Evolutionary conservation across 1,284 basidiomycete species (phyloP), one percentile per base, ranked within the genome.

Genomic region (Singerocomus inundabilis): DNA sequence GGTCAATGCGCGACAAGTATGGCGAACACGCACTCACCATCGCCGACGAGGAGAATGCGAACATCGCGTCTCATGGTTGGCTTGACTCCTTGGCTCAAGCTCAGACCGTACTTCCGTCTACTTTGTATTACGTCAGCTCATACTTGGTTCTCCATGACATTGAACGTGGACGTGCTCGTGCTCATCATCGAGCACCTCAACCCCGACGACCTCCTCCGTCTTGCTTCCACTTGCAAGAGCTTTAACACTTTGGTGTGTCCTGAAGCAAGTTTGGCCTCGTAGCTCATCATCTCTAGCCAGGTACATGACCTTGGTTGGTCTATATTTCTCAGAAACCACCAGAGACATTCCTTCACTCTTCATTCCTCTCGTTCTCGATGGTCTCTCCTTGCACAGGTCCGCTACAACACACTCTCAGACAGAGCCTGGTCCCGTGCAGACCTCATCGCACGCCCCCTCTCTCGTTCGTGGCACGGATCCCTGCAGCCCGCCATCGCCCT

Each of bases 41-140:
- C 95, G 57, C 94, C 94, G 53, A 96, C 92, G 63, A 98, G 81
- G 57, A 96, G 83, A 66, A 97, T 94, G 59, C 94, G 83, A 46
- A 94, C 89, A 80, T 94, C 91, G 69, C 88, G 83, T 66, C 88
- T 79, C 89, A 92, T 93, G 63, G 61, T 64, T 65, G 51, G 18
- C 51, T 37, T 26, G 39, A 38, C 45, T 32, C 29, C 58, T 43
- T 4, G 58, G 21, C 21, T 21, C 21, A 21, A 21, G 21, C 21
- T 21, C 21, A 21, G 21, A 21, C 21, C 21, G 3, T 26, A 30
- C 12, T 21, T 21, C 29, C 10, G 13, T 15, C 48, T 24, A 26
- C 34, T 38, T 41, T 21, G 16, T 30, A 48, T 60, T 64, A 60
- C 33, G 36, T 60, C 61, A 59, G 60, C 61, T 31, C 25, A 31